Evolutionary conservation across 225 moss, liverwort and hornwort species (phyloP), one percentile per base, ranked within the genome.

Genomic region (Thuidium tamariscinum): DNA sequence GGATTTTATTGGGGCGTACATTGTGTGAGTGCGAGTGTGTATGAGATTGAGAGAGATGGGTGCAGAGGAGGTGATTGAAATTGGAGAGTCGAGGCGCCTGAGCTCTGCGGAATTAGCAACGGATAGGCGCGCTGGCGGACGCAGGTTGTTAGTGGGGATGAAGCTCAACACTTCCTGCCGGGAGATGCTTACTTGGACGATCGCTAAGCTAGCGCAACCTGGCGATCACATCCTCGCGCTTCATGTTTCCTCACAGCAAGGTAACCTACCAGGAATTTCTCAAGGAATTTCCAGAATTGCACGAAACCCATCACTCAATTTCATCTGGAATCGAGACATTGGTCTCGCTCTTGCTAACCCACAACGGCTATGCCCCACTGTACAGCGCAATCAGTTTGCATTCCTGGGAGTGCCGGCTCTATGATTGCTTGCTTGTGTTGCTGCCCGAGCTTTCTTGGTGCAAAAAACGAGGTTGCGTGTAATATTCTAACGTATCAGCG

Each of bases 181-280:
- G 65, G 90, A 94, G 88, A 89, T 93, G 93, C 90, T 94, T 29
- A 93, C 94, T 0, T 94, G 94, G 94, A 89, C 94, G 5, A 82
- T 94, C 32, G 94, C 94, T 9, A 93, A 94, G 87, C 89, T 94
- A 9, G 94, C 94, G 48, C 87, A 89, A 64, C 92, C 94, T 30
- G 93, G 94, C 39, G 94, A 94, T 62, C 92, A 89, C 63, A 91
- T 94, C 56, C 84, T 91, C 29, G 94, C 93, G 29, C 85, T 94
- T 12, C 94, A 94, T 86, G 91, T 94, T 63, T 86, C 90, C 39
- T 59, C 87, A 6, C 59, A 66, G 25, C 80, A 87, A 89, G 93
- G 93, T 93, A 89, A 14, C 15, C 32, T 22, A 39, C 13, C 13
- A 7, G 19, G 8, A 16, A 29, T 15, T 27, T 54, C 25, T 39